phyloP scores from a whole-genome alignment of 176 grass and related monocot genomes.

The Rhynchospora pubera region DNA sequence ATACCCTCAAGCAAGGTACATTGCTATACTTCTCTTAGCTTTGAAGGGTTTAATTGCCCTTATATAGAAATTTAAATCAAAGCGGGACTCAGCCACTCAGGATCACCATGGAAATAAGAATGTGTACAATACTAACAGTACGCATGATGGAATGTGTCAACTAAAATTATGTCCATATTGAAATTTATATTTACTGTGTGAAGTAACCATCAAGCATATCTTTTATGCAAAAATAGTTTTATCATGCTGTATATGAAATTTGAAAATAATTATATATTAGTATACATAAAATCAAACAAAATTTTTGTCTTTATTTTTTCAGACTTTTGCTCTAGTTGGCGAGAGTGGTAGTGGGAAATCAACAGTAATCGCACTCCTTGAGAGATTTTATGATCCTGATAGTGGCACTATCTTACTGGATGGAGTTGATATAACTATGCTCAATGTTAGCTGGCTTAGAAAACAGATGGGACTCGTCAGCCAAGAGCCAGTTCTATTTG shows the following conservation, averaged over 20 bases:
- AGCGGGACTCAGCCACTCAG: background rate
- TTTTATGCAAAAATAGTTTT: too few species aligned
- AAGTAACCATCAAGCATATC: too few species aligned
- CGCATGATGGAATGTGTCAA: too few species aligned
- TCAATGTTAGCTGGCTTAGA: slow-evolving; percentile 63
- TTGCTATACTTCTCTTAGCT: background rate
- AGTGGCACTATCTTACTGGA: slow-evolving; percentile 56
- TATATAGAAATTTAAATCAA: background rate
- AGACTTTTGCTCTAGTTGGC: slow-evolving; percentile 70
- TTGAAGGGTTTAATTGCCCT: background rate
- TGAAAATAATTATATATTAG: too few species aligned
- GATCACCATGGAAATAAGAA: background rate
- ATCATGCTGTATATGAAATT: too few species aligned
- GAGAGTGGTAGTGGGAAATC: slow-evolving; percentile 85
- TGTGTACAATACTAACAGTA: background rate
- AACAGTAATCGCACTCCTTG: slow-evolving; percentile 54
- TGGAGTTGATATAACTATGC: slow-evolving; percentile 49
- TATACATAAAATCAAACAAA: too few species aligned
- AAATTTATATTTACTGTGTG: too few species aligned
- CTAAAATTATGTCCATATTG: too few species aligned
- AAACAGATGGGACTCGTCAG: slow-evolving; percentile 62
- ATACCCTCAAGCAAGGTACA: slow-evolving; percentile 34
- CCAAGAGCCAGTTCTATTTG: slow-evolving; percentile 81
- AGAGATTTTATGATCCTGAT: slow-evolving; percentile 72
- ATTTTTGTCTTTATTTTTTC: background rate